Evolutionary conservation across 805 yeast species (phyloP).

Genomic region (Kodamaea nitidulidarum): DNA sequence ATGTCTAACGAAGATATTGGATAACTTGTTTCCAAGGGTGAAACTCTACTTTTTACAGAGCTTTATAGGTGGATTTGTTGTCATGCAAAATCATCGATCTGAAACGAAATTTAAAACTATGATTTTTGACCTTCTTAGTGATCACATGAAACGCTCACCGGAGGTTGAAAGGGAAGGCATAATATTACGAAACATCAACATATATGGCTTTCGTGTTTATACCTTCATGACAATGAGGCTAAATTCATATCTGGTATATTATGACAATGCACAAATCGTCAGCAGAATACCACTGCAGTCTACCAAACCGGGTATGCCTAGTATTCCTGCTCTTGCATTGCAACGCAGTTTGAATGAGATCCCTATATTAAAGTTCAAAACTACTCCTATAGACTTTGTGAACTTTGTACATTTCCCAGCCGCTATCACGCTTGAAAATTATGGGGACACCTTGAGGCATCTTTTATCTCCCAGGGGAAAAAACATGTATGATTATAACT

Average conservation of each 20-base stretch:
- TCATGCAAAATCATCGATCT: conserved; percentile 10
- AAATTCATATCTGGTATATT: conserved; percentile 15
- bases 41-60: conserved; percentile 19
- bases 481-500: conserved; percentile 14
- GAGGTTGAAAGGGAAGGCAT: conserved; percentile 1
- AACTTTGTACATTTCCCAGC: conserved; percentile 21
- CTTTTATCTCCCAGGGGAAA: not conserved
- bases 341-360: conserved; percentile 18
- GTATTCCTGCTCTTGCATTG: conserved; percentile 8
- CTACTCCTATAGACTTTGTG: conserved; percentile 11
- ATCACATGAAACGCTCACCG: conserved; percentile 1
- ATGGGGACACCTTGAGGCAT: conserved; percentile 1
- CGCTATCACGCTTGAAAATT: conserved; percentile 4
- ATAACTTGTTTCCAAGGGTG: conserved; percentile 21
- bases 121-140: not conserved
- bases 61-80: conserved; percentile 20
- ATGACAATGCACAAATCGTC: conserved; percentile 12
- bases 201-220: conserved; percentile 16
- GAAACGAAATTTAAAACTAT: not conserved
- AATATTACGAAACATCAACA: conserved; percentile 7
- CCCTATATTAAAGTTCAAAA: conserved; percentile 17
- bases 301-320: not conserved
- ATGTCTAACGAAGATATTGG: conserved; percentile 15
- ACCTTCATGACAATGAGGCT: conserved; percentile 20
- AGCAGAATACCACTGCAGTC: not conserved